Evolutionary conservation across 78 protist genomes (phyloP).

Genomic region (Planoprotostelium fungivorum): DNA sequence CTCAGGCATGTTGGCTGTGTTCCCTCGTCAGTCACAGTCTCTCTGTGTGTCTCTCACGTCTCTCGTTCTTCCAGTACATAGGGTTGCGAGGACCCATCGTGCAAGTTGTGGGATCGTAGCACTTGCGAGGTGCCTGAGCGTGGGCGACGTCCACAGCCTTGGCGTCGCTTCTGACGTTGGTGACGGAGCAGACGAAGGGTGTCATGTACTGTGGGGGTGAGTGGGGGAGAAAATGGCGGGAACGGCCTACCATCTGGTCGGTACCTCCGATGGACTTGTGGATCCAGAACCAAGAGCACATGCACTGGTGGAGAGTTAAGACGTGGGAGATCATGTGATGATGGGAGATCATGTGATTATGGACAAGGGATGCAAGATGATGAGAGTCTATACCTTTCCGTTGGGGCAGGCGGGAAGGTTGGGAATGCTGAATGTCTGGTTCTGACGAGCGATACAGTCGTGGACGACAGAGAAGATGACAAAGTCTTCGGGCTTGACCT

Average conservation of each 20-base stretch:
- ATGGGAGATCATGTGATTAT: neutral
- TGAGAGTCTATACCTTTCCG: too few species aligned
- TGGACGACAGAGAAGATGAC: neutral
- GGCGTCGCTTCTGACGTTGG: neutral
- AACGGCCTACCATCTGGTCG: neutral
- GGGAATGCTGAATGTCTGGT: neutral
- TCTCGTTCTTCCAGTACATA: neutral
- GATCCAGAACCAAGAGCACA: neutral
- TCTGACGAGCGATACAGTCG: neutral
- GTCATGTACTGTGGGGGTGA: neutral
- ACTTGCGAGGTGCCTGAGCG: neutral
- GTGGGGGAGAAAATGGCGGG: neutral
- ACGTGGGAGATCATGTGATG: neutral
- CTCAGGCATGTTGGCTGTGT: neutral
- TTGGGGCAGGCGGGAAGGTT: slow-evolving; percentile 2
- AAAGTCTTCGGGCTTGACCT: neutral
- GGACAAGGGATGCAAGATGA: too few species aligned
- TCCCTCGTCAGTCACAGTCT: neutral
- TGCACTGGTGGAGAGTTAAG: neutral
- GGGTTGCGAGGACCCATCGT: neutral
- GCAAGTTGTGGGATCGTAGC: neutral
- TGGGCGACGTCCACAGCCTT: neutral
- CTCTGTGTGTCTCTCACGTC: neutral
- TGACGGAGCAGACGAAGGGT: neutral
- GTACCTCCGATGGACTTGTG: slow-evolving; percentile 2